These are phyloP conservation scores for Fraxinus pennsylvanica DNA, from an alignment of 257 asterid genomes.

Conservation along the genomic window DNA sequence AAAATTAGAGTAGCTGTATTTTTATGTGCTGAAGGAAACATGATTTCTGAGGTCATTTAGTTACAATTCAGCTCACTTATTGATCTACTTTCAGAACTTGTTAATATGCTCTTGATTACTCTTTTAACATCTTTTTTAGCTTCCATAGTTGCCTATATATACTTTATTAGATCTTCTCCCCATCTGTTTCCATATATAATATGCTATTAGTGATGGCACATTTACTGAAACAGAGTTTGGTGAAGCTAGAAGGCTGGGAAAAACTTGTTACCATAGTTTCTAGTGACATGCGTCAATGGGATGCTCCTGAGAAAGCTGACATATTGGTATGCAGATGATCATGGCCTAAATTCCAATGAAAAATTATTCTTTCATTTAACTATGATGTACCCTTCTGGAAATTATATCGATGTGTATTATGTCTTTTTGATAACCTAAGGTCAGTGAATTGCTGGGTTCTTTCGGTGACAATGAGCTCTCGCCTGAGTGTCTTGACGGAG, in stretches of 20 bases:
- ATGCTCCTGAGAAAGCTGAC: constrained; percentile 96
- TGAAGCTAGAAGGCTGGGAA: constrained; percentile 97
- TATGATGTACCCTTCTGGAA: constrained; percentile 1
- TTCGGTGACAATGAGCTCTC: constrained; percentile 99
- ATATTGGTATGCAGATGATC: constrained; percentile 59
- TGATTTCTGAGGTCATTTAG: neutral
- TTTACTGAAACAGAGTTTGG: constrained; percentile 67
- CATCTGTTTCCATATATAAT: constrained; percentile 3
- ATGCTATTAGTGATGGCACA: constrained; percentile 13
- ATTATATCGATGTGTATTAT: constrained; percentile 7
- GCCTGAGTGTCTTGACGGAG: constrained; percentile 99
- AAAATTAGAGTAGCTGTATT: too few relatives aligned
- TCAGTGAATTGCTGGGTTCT: constrained; percentile 95
- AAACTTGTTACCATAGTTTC: constrained; percentile 72
- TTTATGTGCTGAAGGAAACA: neutral
- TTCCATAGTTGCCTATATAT: neutral
- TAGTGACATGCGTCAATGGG: constrained; percentile 95
- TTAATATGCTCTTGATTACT: neutral
- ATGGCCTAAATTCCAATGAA: constrained; percentile 3
- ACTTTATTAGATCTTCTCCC: neutral
- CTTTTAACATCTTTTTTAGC: neutral
- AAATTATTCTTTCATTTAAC: constrained; percentile 2
- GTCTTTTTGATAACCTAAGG: constrained; percentile 45
- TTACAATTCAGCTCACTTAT: neutral
- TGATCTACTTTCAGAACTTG: neutral